Conservation (phyloP, 768 basidiomycete species). For the Pleurotus platypus region DNA sequence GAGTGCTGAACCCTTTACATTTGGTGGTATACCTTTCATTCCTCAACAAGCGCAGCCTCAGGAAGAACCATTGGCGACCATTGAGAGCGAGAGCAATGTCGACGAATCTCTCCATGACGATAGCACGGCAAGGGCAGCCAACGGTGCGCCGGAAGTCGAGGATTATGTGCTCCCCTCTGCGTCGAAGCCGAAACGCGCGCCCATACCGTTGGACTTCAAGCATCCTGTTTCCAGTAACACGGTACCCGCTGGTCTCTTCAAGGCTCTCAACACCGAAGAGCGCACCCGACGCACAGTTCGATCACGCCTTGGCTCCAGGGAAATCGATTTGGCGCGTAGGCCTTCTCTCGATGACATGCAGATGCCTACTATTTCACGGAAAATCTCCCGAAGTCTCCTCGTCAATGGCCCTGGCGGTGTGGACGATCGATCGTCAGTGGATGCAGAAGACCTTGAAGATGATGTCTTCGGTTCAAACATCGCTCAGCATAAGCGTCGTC, state of each 20-base stretch:
- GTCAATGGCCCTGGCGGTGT: constrained; percentile 53
- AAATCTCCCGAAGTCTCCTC: constrained; percentile 47
- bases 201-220: constrained; percentile 74
- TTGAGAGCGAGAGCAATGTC: constrained; percentile 12
- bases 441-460: constrained; percentile 18
- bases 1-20: constrained; percentile 59
- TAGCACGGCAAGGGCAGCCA: constrained; percentile 29
- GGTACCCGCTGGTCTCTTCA: constrained; percentile 84
- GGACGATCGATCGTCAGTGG: constrained; percentile 21
- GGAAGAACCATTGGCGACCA: constrained; percentile 10
- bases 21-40: constrained; percentile 44
- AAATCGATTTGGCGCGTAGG: constrained; percentile 61
- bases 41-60: constrained; percentile 18
- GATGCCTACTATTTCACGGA: constrained; percentile 65
- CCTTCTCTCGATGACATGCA: constrained; percentile 79
- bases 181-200: constrained; percentile 56
- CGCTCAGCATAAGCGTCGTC: constrained; percentile 38
- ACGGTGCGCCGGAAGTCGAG: constrained; percentile 19
- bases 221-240: constrained; percentile 57
- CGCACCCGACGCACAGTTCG: constrained; percentile 69
- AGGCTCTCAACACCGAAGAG: constrained; percentile 70
- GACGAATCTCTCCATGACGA: constrained; percentile 29
- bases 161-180: constrained; percentile 22
- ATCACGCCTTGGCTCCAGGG: constrained; percentile 71
- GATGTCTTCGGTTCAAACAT: constrained; percentile 32